Conservation (phyloP, 2,329 filamentous ascomycete genomes). For the Hypomyces perniciosus region DNA sequence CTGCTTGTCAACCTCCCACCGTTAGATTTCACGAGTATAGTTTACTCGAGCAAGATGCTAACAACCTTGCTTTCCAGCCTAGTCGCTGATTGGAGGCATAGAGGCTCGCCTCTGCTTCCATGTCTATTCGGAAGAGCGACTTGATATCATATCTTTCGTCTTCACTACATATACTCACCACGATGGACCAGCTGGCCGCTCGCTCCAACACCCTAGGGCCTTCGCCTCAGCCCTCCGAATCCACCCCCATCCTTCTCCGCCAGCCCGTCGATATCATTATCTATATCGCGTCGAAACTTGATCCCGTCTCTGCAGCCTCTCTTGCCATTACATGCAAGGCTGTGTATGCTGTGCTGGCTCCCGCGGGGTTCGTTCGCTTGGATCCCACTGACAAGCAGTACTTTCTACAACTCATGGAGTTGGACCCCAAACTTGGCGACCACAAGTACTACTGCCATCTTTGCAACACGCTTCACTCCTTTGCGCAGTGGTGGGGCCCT, state of each 20-base stretch:
- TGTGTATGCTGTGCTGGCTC: background rate
- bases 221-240: background rate
- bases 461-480: background rate
- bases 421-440: background rate
- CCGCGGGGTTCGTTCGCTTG: background rate
- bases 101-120: too few species aligned
- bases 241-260: background rate
- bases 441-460: background rate
- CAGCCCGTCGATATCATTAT: background rate
- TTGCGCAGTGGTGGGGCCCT: background rate
- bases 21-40: too few species aligned
- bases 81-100: too few species aligned
- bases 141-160: too few species aligned
- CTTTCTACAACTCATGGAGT: background rate
- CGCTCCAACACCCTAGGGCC: too few species aligned
- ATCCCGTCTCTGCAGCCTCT: background rate
- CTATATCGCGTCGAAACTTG: background rate
- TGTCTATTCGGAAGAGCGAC: too few species aligned
- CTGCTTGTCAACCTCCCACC: too few species aligned
- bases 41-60: too few species aligned
- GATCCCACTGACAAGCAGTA: background rate
- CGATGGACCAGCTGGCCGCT: too few species aligned
- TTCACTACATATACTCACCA: too few species aligned
- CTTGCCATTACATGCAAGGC: background rate
- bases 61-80: too few species aligned